Evolutionary conservation across 495 filamentous ascomycete species (phyloP).

Genomic region (Aspergillus egyptiacus): DNA sequence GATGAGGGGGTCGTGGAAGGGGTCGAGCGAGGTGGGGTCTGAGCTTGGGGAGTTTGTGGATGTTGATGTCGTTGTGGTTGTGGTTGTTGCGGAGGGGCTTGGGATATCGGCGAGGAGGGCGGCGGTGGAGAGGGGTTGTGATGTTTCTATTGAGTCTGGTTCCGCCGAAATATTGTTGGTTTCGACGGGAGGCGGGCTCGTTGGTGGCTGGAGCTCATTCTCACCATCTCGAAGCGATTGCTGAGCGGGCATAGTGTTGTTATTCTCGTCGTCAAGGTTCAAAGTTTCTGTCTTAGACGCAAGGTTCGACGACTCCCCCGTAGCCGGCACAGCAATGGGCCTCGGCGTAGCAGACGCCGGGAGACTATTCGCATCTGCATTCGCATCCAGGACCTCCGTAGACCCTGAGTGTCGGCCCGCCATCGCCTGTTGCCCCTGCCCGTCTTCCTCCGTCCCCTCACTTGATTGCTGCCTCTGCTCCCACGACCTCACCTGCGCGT

Average conservation of each 20-base stretch:
- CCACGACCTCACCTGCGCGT: slow-evolving; percentile 23
- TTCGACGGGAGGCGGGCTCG: slow-evolving; percentile 23
- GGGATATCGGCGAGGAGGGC: slow-evolving; percentile 6
- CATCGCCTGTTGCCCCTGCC: not conserved
- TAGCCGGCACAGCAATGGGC: not conserved
- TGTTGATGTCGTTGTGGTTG: slow-evolving; percentile 1
- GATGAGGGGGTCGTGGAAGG: slow-evolving; percentile 41
- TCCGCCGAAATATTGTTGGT: too few relatives aligned
- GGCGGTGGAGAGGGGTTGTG: slow-evolving; percentile 4
- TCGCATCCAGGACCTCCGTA: not conserved
- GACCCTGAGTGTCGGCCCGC: not conserved
- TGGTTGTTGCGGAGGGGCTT: slow-evolving; percentile 14
- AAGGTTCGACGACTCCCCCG: slow-evolving; percentile 20
- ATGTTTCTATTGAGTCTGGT: not conserved
- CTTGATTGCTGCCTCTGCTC: not conserved
- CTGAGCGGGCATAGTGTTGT: not conserved
- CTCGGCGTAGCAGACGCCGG: not conserved
- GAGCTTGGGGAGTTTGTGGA: not conserved
- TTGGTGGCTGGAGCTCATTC: slow-evolving; percentile 16
- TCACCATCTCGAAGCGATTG: slow-evolving; percentile 22
- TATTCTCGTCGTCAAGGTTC: slow-evolving; percentile 22
- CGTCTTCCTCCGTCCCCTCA: too few relatives aligned
- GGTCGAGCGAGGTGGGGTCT: too few relatives aligned
- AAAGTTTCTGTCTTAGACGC: slow-evolving; percentile 26
- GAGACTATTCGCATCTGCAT: not conserved